Conservation (phyloP, 371 early-diverging fungal species). For the Massospora cicadina region DNA sequence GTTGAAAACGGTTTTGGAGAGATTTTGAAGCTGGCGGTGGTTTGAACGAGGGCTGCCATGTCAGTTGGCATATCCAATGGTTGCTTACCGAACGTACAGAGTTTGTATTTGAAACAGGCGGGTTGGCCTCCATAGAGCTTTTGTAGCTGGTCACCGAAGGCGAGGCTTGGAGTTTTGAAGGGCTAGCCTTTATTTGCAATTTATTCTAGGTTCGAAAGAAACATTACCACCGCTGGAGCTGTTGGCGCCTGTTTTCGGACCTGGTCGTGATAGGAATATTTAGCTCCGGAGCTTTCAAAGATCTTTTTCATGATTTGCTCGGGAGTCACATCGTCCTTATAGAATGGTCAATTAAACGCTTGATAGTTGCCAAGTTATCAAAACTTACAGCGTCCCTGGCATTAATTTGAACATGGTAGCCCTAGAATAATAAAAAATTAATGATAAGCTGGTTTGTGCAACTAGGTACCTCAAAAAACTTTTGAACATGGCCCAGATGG, state of each 20-base stretch:
- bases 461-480: conserved; percentile 44
- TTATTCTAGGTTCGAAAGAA: conserved; percentile 20
- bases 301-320: conserved; percentile 67
- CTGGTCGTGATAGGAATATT: conserved; percentile 69
- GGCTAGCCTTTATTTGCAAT: background rate
- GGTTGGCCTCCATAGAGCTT: background rate
- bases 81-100: background rate
- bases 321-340: conserved; percentile 53
- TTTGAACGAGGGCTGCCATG: background rate
- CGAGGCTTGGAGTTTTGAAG: background rate
- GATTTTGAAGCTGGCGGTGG: background rate
- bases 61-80: background rate
- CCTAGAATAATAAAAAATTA: conserved; percentile 18
- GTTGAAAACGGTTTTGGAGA: conserved; percentile 9
- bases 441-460: background rate
- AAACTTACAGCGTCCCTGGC: conserved; percentile 37
- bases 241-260: conserved; percentile 20
- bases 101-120: background rate
- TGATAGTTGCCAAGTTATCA: background rate
- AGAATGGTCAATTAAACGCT: too few relatives aligned
- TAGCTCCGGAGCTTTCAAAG: conserved; percentile 64
- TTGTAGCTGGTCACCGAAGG: background rate
- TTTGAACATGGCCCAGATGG: conserved; percentile 56
- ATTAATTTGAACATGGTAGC: conserved; percentile 72
- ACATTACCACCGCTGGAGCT: conserved; percentile 18